Evolutionary conservation across 805 yeast genomes (phyloP).

Genomic region (Metschnikowia kunwiensis): DNA sequence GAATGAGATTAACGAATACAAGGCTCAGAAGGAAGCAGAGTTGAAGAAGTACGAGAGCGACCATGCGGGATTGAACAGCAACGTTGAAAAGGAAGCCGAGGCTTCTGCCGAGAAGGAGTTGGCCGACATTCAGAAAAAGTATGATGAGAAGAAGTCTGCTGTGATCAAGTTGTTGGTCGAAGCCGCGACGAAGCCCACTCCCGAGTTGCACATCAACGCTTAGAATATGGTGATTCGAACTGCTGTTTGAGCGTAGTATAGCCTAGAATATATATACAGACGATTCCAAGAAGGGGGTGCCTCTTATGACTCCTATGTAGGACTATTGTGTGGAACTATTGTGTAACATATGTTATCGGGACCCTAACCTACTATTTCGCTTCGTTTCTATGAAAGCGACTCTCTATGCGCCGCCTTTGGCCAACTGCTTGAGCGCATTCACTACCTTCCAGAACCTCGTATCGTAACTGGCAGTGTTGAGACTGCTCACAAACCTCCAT

Average conservation of each 20-base stretch:
- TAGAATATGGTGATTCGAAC: slow-evolving; percentile 3
- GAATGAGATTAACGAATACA: slow-evolving; percentile 82
- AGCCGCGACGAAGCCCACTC: slow-evolving; percentile 75
- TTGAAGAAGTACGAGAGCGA: slow-evolving; percentile 67
- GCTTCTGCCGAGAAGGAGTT: slow-evolving; percentile 68
- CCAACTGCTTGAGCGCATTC: slow-evolving; percentile 37
- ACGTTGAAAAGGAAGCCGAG: slow-evolving; percentile 78
- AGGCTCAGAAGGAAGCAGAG: slow-evolving; percentile 77
- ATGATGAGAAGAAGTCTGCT: slow-evolving; percentile 55
- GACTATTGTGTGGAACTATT: too few relatives aligned
- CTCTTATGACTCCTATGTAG: too few relatives aligned
- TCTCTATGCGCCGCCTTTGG: slow-evolving; percentile 28
- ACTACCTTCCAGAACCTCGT: slow-evolving; percentile 63
- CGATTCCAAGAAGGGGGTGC: too few relatives aligned
- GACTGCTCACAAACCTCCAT: slow-evolving; percentile 80
- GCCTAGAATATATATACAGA: not conserved
- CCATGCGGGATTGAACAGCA: slow-evolving; percentile 71
- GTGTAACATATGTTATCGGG: too few relatives aligned
- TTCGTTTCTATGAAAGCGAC: too few relatives aligned
- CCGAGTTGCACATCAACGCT: slow-evolving; percentile 82
- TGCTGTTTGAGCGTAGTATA: not conserved
- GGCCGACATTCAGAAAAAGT: slow-evolving; percentile 61
- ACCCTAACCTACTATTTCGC: too few relatives aligned
- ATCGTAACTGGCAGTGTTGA: slow-evolving; percentile 84
- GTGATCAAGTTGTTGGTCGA: slow-evolving; percentile 77